Evolutionary conservation across 2,329 filamentous ascomycete genomes (phyloP).

Genomic region (Claviceps africana): DNA sequence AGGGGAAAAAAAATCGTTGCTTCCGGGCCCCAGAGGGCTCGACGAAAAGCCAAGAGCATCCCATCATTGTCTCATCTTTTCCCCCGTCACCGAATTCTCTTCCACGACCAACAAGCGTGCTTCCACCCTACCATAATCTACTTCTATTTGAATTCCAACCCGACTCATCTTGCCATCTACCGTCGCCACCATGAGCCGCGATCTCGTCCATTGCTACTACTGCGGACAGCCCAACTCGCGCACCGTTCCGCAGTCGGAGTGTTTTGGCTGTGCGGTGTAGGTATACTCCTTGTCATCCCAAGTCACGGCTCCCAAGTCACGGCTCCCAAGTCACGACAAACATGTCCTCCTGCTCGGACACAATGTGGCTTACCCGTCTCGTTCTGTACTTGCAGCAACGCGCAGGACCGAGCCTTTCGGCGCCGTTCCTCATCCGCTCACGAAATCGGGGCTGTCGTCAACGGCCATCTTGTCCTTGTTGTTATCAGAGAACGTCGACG

Average conservation of each 20-base stretch:
- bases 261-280: constrained; percentile 10
- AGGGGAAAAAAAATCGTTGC: too few species aligned
- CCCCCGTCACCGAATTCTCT: too few species aligned
- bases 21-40: too few species aligned
- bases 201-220: constrained; percentile 6
- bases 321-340: too few species aligned
- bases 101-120: too few species aligned
- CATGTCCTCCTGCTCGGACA: too few species aligned
- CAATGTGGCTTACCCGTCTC: background rate
- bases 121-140: too few species aligned
- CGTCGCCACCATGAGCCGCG: background rate
- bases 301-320: too few species aligned
- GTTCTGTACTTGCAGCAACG: background rate
- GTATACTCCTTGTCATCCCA: background rate
- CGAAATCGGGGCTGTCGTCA: background rate
- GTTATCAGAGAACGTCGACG: background rate
- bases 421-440: background rate
- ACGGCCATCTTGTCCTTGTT: background rate
- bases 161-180: background rate
- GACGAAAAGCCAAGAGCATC: background rate
- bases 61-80: background rate
- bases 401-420: background rate
- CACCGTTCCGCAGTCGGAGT: constrained; percentile 8
- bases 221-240: constrained; percentile 9
- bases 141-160: background rate